Percentiles rank a stretch among this genome's conserved stretches.
These are phyloP conservation scores for Barbatosphaeria neglecta DNA, from an alignment of 495 filamentous ascomycete species.

Conservation along the genomic window DNA sequence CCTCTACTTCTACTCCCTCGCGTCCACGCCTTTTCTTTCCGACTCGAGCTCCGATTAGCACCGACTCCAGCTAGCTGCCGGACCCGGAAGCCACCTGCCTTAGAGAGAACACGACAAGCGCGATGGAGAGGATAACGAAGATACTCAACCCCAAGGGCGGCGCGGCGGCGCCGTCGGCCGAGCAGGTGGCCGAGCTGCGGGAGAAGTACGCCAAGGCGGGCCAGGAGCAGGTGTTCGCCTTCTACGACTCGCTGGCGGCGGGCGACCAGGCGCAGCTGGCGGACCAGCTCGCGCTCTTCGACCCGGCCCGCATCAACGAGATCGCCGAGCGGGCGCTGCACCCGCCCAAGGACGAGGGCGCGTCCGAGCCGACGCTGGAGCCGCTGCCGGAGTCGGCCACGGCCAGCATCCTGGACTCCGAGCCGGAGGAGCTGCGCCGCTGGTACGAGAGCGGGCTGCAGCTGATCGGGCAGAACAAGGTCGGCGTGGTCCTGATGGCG, in stretches of 20 bases:
- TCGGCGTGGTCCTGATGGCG: constrained; percentile 92
- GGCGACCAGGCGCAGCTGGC: constrained; percentile 69
- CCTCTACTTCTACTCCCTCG: no score
- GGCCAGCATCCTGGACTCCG: constrained; percentile 86
- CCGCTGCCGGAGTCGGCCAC: constrained; percentile 81
- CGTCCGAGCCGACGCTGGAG: constrained; percentile 47
- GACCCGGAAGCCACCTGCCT: no score
- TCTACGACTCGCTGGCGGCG: constrained; percentile 65
- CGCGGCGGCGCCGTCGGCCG: constrained; percentile 57
- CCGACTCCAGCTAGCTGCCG: no score
- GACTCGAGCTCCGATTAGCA: no score
- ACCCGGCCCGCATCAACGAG: constrained; percentile 73
- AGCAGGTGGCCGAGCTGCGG: constrained; percentile 63
- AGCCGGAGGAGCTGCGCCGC: constrained; percentile 60
- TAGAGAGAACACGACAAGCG: background rate
- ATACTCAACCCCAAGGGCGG: no score
- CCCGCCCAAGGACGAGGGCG: constrained; percentile 48
- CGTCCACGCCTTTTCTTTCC: no score
- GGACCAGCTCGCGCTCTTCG: constrained; percentile 68
- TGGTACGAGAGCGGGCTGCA: constrained; percentile 84
- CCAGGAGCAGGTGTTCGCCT: constrained; percentile 86
- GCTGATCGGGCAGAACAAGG: constrained; percentile 76
- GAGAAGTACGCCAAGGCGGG: constrained; percentile 65
- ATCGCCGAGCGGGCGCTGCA: constrained; percentile 72
- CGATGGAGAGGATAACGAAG: constrained; percentile 25